Base-by-base conservation (phyloP, 108 stramenopile species). In the Cyclotella kingstonii region DNA sequence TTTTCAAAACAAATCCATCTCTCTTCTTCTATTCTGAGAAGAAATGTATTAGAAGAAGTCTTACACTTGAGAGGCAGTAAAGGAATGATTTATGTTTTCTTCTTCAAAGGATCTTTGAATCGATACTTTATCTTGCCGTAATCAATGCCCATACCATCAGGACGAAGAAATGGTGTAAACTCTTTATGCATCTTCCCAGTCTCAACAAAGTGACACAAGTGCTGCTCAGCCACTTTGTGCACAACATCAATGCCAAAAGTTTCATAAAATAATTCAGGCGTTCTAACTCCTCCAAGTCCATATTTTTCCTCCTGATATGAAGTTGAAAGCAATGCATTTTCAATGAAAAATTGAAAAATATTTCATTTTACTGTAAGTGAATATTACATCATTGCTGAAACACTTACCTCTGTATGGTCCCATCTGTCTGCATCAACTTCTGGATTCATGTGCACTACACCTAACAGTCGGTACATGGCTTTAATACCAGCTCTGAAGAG, bases 371-470 rank as follows among this genome's bases (percentile, higher is more conserved):
- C 28, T 40, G 5, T 12, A 8, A 12, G 44, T 3, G 44, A 31
- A 48, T 25, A 33, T 11, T 19, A 15, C 5, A 14, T 33, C 28
- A 63, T 53, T 0, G 23, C 5, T 8, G 15, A 18, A 44, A 33
- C 25, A 44, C 43, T 43, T 48, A 74, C 73, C 53, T 89, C 87
- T 2, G 45, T 27, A 81, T 66, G 64, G 50, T 72, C 71, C 91
- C 86, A 87, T 28, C 18, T 23, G 1, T 67, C 50, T 3, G 64
- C 49, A 43, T 70, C 51, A 0, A 78, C 68, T 60, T 87, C 91
- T 11, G 91, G 91, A 73, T 84, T 90, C 91, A 95, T 95, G 48
- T 88, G 89, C 30, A 96, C 87, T 39, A 96, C 84, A n/a, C 83
- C 87, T 8, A 88, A 60, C 44, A 90, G 53, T 11, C 95, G 81